Conservation (phyloP, 768 basidiomycete genomes). For the Mycena metata region DNA sequence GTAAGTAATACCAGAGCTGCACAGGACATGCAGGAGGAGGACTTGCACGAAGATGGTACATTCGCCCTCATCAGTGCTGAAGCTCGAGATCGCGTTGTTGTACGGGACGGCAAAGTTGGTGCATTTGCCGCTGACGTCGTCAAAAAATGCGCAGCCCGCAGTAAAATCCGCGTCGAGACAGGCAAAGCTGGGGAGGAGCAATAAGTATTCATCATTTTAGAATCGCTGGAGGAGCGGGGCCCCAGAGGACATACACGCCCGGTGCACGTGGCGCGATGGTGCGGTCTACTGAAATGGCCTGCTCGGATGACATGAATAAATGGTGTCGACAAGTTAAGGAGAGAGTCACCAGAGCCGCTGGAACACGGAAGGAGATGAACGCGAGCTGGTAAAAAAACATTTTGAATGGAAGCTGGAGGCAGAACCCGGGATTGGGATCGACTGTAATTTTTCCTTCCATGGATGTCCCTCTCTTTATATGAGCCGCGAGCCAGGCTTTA, state of each 20-base stretch:
- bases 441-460: not conserved
- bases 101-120: too few species aligned
- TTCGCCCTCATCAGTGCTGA: conserved; percentile 10
- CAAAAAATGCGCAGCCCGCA: too few species aligned
- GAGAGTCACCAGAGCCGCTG: too few species aligned
- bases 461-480: conserved; percentile 4
- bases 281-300: too few species aligned
- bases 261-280: too few species aligned
- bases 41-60: conserved; percentile 19
- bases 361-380: too few species aligned
- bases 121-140: too few species aligned
- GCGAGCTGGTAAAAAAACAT: too few species aligned
- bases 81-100: too few species aligned
- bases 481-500: conserved; percentile 4
- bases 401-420: conserved; percentile 9
- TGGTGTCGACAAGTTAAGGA: not conserved
- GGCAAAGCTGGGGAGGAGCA: conserved; percentile 14
- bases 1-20: conserved; percentile 3
- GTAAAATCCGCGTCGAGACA: conserved; percentile 12
- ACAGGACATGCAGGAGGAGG: conserved; percentile 3
- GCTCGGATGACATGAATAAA: conserved; percentile 13
- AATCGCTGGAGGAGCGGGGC: too few species aligned
- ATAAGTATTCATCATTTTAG: conserved; percentile 9
- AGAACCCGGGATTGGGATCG: not conserved
- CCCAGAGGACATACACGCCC: too few species aligned